Conservation (phyloP, 2,329 filamentous ascomycete genomes). For the Parascedosporium putredinis region DNA sequence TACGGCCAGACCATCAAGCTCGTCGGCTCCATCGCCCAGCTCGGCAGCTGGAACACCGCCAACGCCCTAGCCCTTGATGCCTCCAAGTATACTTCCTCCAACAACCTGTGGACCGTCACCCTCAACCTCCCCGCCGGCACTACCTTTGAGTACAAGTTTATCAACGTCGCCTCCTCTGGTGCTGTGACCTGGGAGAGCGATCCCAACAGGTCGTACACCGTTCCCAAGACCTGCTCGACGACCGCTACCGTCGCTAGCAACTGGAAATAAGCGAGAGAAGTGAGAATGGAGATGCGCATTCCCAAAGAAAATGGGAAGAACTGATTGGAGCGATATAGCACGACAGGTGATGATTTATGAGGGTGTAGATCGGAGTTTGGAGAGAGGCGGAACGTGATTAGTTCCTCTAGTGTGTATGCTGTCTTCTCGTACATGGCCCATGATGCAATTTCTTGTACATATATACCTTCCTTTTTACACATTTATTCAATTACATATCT, state of each 20-base stretch:
- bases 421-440: no score
- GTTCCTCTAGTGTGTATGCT: no score
- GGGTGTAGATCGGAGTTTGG: no score
- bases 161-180: constrained; percentile 40
- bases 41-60: constrained; percentile 23
- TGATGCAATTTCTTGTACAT: no score
- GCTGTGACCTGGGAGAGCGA: constrained; percentile 48
- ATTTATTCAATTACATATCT: no score
- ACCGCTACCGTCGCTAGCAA: background rate
- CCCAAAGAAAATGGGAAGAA: background rate
- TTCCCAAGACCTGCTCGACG: background rate
- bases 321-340: background rate
- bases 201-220: constrained; percentile 27
- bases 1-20: constrained; percentile 41
- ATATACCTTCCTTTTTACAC: no score
- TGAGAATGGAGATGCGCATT: no score
- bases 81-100: constrained; percentile 36
- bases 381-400: background rate
- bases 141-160: constrained; percentile 50
- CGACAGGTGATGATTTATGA: background rate
- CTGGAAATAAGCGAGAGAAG: background rate
- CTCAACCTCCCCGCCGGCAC: constrained; percentile 41
- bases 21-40: constrained; percentile 25
- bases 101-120: constrained; percentile 43
- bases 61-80: constrained; percentile 40